phyloP scores from a whole-genome alignment of 441 rosid species.

The Cnidoscolus chayamansa region DNA sequence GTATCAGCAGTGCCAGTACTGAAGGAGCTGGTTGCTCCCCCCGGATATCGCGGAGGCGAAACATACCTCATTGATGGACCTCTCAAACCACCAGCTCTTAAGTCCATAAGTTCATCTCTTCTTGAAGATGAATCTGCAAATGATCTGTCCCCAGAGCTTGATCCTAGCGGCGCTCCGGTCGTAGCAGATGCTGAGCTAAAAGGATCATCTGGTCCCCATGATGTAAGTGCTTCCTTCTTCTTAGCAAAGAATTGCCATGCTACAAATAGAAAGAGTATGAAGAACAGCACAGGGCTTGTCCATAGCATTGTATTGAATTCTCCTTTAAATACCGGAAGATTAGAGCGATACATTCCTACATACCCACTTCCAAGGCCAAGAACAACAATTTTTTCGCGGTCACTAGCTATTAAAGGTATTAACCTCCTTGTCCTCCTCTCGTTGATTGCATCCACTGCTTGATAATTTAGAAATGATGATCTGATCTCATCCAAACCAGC shows the following conservation, averaged over 20 bases:
- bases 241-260: conserved; percentile 96
- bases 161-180: conserved; percentile 41
- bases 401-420: conserved; percentile 73
- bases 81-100: conserved; percentile 50
- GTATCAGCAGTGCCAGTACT: conserved; percentile 51
- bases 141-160: conserved; percentile 50
- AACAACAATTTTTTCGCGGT: conserved; percentile 75
- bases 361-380: conserved; percentile 76
- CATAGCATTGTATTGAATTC: conserved; percentile 74
- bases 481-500: conserved; percentile 75
- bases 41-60: conserved; percentile 65
- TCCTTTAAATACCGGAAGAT: conserved; percentile 59
- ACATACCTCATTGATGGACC: conserved; percentile 50
- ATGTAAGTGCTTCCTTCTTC: conserved; percentile 87
- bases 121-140: conserved; percentile 61
- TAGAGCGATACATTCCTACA: conserved; percentile 74
- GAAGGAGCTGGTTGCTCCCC: conserved; percentile 53
- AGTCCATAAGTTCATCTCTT: conserved; percentile 54
- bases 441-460: conserved; percentile 23
- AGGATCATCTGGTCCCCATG: conserved; percentile 92
- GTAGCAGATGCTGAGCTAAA: conserved; percentile 50
- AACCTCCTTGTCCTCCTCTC: conserved; percentile 29
- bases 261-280: conserved; percentile 75
- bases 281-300: conserved; percentile 84
- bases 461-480: conserved; percentile 64